phyloP scores from a whole-genome alignment of 495 filamentous ascomycete genomes.

The Trichoderma parareesei region DNA sequence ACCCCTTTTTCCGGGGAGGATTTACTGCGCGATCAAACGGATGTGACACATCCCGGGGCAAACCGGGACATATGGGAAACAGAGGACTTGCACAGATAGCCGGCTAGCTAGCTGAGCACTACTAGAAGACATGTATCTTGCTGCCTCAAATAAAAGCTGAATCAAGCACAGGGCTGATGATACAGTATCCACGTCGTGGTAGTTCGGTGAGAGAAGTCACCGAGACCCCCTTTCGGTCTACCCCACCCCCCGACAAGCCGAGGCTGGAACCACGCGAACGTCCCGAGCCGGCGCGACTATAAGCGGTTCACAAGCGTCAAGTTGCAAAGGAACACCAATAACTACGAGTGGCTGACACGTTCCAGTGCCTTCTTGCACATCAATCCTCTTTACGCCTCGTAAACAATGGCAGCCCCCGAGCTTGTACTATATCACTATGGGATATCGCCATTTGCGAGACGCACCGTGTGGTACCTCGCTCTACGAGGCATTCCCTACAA shows the following conservation, averaged over 20 bases:
- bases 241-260: slow-evolving; percentile 2
- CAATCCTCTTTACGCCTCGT: not conserved
- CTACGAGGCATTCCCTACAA: slow-evolving; percentile 49
- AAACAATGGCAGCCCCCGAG: not conserved
- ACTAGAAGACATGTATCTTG: not conserved
- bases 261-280: not conserved
- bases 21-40: not conserved
- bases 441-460: slow-evolving; percentile 49
- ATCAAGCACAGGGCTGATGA: not conserved
- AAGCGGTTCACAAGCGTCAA: too few relatives aligned
- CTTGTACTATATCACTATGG: slow-evolving; percentile 46
- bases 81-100: not conserved
- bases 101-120: not conserved
- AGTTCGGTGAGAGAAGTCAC: not conserved
- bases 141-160: not conserved
- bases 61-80: not conserved
- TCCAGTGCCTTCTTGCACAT: slow-evolving; percentile 14
- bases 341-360: not conserved
- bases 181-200: not conserved
- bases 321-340: not conserved
- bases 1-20: not conserved
- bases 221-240: not conserved
- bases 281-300: too few relatives aligned
- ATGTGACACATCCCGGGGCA: not conserved
- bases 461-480: slow-evolving; percentile 51